Evolutionary conservation across 768 basidiomycete species (phyloP).

Genomic region (Mycena filopes): DNA sequence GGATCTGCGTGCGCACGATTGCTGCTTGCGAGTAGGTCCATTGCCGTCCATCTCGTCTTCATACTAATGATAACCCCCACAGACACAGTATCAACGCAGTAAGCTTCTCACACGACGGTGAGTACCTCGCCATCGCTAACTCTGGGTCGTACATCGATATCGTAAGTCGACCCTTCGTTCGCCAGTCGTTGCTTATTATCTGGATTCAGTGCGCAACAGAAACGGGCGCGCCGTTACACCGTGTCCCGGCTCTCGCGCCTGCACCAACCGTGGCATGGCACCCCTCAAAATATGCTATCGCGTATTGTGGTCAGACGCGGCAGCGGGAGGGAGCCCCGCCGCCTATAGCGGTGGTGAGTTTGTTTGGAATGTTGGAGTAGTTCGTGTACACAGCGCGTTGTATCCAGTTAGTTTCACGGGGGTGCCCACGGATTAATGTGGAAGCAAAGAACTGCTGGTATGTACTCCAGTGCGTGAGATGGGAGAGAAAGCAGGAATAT

Average conservation of each 20-base stretch:
- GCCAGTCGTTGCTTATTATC: too few relatives aligned
- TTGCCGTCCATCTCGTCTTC: background rate
- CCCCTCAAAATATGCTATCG: constrained; percentile 82
- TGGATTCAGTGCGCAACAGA: constrained; percentile 79
- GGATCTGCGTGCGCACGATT: constrained; percentile 83
- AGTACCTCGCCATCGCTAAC: constrained; percentile 83
- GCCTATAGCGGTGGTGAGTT: constrained; percentile 74
- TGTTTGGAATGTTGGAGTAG: constrained; percentile 64
- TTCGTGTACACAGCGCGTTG: background rate
- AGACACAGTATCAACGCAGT: constrained; percentile 79
- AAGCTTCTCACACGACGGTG: constrained; percentile 86
- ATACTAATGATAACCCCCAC: constrained; percentile 18
- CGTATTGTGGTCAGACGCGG: constrained; percentile 84
- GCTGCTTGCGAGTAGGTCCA: constrained; percentile 80
- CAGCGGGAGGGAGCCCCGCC: constrained; percentile 71
- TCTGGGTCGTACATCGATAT: constrained; percentile 82
- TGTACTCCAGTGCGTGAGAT: too few relatives aligned
- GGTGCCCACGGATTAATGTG: too few relatives aligned
- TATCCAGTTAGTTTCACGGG: background rate
- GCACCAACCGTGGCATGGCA: constrained; percentile 87
- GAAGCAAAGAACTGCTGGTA: too few relatives aligned
- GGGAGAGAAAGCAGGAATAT: too few relatives aligned
- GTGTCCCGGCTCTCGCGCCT: constrained; percentile 76
- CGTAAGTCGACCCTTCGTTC: constrained; percentile 54
- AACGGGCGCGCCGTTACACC: constrained; percentile 77